These are phyloP conservation scores for Saxispiralis lemnorum DNA, from an alignment of 495 filamentous ascomycete species.

Conservation along the genomic window DNA sequence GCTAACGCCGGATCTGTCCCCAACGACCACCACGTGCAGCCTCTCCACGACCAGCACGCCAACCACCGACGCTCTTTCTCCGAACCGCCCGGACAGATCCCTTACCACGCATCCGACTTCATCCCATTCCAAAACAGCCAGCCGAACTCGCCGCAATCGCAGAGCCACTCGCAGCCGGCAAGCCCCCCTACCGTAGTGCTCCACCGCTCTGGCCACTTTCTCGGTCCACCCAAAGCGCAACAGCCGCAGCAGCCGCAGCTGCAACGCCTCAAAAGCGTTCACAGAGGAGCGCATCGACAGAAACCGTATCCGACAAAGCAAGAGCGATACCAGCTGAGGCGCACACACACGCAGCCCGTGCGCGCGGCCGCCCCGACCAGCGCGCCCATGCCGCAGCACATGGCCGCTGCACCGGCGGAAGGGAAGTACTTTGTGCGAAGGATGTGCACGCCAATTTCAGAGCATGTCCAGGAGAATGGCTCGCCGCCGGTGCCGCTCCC, in stretches of 20 bases:
- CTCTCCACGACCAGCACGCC: background rate
- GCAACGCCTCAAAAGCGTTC: constrained; percentile 6
- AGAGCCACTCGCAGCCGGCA: background rate
- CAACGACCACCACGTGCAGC: background rate
- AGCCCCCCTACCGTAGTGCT: background rate
- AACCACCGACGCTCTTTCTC: constrained; percentile 10
- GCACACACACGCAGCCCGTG: constrained; percentile 10
- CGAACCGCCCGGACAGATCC: constrained; percentile 7
- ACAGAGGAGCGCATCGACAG: background rate
- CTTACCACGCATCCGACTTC: background rate
- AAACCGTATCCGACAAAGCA: background rate
- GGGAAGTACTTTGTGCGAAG: constrained; percentile 1
- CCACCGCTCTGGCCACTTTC: constrained; percentile 7
- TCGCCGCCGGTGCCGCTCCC: constrained; percentile 1
- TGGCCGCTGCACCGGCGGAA: background rate
- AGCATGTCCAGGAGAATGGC: background rate
- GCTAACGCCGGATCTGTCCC: background rate
- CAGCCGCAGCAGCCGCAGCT: background rate
- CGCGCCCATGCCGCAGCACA: constrained; percentile 1
- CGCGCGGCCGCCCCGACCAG: constrained; percentile 6
- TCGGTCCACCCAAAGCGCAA: background rate
- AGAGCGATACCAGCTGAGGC: constrained; percentile 6
- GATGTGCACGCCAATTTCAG: constrained; percentile 11
- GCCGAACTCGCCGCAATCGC: too few relatives aligned
- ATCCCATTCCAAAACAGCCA: too few relatives aligned